Percentiles rank a stretch among this genome's conserved stretches.
phyloP scores from a whole-genome alignment of 2,329 filamentous ascomycete genomes.

The Fusarium ramigenum region DNA sequence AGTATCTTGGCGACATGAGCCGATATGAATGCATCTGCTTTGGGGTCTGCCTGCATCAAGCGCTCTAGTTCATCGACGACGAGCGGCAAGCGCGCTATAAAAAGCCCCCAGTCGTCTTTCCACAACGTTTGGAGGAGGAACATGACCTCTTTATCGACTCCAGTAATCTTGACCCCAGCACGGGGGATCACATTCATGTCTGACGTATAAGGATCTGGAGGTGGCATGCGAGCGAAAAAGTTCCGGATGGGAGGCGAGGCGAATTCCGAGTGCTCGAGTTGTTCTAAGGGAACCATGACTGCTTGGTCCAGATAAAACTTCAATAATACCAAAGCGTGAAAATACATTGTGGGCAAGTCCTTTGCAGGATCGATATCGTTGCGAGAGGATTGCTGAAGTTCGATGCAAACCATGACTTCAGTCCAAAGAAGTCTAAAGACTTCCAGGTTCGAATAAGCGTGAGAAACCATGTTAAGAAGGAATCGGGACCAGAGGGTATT shows the following conservation, averaged over 20 bases:
- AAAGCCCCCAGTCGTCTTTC: neutral
- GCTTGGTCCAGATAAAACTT: neutral
- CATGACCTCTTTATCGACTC: neutral
- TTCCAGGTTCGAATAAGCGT: neutral
- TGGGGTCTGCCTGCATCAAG: neutral
- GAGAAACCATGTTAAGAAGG: rapidly evolving
- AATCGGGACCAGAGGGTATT: neutral
- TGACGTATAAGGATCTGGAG: neutral
- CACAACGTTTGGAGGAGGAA: neutral
- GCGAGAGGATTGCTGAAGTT: neutral
- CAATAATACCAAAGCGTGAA: neutral
- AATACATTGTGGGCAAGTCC: neutral
- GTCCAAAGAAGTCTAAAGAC: too few species aligned
- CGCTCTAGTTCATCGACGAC: neutral
- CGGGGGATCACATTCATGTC: neutral
- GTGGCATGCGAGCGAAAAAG: neutral
- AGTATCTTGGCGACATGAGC: neutral
- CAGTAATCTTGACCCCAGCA: neutral
- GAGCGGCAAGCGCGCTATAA: neutral
- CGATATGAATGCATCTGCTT: neutral
- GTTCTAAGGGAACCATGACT: neutral
- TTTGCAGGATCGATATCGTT: neutral
- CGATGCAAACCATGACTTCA: neutral
- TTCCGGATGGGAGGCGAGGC: neutral
- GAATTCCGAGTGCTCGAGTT: neutral